Evolutionary conservation across 805 yeast species (phyloP), one percentile per base, ranked within the genome.

Genomic region (Barnettozyma pratensis): DNA sequence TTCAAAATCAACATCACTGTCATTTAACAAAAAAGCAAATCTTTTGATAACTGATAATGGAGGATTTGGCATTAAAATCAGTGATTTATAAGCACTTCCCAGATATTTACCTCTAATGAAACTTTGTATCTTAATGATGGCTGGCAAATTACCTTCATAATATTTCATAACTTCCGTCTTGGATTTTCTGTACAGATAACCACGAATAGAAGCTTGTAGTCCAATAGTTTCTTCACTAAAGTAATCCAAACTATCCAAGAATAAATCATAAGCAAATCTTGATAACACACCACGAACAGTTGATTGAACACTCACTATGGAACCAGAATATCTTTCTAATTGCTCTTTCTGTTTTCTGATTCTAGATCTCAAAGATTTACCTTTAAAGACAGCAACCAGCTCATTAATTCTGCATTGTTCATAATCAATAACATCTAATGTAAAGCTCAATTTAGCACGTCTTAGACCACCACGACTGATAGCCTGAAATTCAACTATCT

Each of bases 1-100:
- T 45, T 81, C 86, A 61, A 83, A 83, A 58, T 88, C 96, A 11
- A 74, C 71, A 46, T 84, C 87, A 51, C 79, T 81, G 53, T 83
- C 89, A 49, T 85, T 83, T 41, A 94, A 67, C 39, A 94, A 66
- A 55, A 80, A 79, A 3, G 91, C 86, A 66, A 90, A 94, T 49
- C 80, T 82, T 56, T 81, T 77, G 27, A 94, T 83, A 0, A 88
- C 86, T 32, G 82, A 68, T 43, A 94, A 67, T 0, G 95, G 86
- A 0, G 98, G 97, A 58, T 86, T 83, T 37, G 75, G 77, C 63
- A 78, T 81, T 8, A 78, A 75, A 43, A 87, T 78, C 48, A 94
- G 70, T 3, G 87, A 78, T 50, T 76, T 77, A 66, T 88, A 94
- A 1, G 96, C 94, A 34, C 71, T 74, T 10, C 83, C 83, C 50